Evolutionary conservation across 106 monocot species (phyloP).

Genomic region (Platanthera zijinensis): DNA sequence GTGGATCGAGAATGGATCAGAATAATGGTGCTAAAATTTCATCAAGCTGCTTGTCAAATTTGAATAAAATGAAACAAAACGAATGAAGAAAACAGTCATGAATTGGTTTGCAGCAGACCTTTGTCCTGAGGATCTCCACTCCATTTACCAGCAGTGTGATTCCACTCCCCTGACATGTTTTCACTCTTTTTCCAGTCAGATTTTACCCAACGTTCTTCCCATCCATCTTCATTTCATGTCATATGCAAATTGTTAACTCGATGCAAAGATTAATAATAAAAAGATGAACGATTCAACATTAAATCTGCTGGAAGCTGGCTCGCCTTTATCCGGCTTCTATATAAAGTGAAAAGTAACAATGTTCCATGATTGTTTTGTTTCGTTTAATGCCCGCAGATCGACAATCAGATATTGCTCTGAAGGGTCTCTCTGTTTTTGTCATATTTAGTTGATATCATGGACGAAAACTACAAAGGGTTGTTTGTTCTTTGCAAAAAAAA

Average conservation of each 20-base stretch:
- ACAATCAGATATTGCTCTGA: too few species aligned
- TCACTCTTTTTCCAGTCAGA: conserved; percentile 38
- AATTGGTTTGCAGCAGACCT: conserved; percentile 6
- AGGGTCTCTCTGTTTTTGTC: too few species aligned
- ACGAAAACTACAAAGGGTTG: too few species aligned
- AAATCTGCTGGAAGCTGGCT: too few species aligned
- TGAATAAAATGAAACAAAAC: too few species aligned
- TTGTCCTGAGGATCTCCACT: conserved; percentile 30
- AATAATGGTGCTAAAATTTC: not conserved
- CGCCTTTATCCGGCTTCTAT: too few species aligned
- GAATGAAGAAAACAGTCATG: not conserved
- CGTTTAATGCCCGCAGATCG: too few species aligned
- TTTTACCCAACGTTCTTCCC: conserved; percentile 27
- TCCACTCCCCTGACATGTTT: conserved; percentile 32
- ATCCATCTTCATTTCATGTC: conserved; percentile 18
- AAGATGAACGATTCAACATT: not conserved
- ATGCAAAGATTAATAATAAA: not conserved
- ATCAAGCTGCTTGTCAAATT: not conserved
- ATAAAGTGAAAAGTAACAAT: too few species aligned
- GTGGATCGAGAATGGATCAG: not conserved
- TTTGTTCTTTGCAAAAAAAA: too few species aligned
- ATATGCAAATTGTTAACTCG: not conserved
- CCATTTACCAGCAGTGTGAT: conserved; percentile 32
- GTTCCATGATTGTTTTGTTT: too few species aligned
- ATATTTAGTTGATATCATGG: too few species aligned